Conservation (phyloP, 2,329 filamentous ascomycete genomes). For the Penicillium sp. region DNA sequence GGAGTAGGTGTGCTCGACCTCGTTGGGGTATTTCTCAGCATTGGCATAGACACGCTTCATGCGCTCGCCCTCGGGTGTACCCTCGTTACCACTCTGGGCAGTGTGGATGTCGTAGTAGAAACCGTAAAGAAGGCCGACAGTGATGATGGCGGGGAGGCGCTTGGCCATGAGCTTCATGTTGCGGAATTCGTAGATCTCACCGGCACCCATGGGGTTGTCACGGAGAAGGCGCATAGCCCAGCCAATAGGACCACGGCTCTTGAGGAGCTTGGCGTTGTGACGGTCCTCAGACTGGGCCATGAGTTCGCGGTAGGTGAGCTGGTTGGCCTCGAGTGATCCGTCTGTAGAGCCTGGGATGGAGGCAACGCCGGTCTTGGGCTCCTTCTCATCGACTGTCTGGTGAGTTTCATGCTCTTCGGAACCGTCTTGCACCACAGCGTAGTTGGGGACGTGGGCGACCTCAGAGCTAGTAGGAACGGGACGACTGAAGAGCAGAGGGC, state of each 20-base stretch:
- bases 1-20: slow-evolving; percentile 56
- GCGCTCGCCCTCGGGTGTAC: slow-evolving; percentile 63
- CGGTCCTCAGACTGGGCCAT: slow-evolving; percentile 49
- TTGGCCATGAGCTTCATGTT: slow-evolving; percentile 58
- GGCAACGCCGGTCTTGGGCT: slow-evolving; percentile 13
- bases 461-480: slow-evolving; percentile 47
- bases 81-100: slow-evolving; percentile 60
- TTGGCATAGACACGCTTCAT: slow-evolving; percentile 60
- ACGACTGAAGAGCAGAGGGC: slow-evolving; percentile 58
- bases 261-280: slow-evolving; percentile 56
- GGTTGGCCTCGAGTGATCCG: slow-evolving; percentile 42
- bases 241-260: slow-evolving; percentile 59
- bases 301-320: slow-evolving; percentile 55
- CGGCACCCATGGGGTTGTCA: slow-evolving; percentile 63
- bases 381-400: slow-evolving; percentile 22
- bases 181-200: slow-evolving; percentile 63
- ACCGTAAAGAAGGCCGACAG: slow-evolving; percentile 60
- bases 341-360: slow-evolving; percentile 19
- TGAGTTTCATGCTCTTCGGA: slow-evolving; percentile 39
- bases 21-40: slow-evolving; percentile 59
- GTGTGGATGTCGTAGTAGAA: slow-evolving; percentile 74
- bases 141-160: slow-evolving; percentile 60
- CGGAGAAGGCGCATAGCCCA: slow-evolving; percentile 74
- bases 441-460: slow-evolving; percentile 58
- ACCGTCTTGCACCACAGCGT: slow-evolving; percentile 64